Base-by-base conservation (phyloP, 2,329 filamentous ascomycete genomes). In the Onygena corvina region DNA sequence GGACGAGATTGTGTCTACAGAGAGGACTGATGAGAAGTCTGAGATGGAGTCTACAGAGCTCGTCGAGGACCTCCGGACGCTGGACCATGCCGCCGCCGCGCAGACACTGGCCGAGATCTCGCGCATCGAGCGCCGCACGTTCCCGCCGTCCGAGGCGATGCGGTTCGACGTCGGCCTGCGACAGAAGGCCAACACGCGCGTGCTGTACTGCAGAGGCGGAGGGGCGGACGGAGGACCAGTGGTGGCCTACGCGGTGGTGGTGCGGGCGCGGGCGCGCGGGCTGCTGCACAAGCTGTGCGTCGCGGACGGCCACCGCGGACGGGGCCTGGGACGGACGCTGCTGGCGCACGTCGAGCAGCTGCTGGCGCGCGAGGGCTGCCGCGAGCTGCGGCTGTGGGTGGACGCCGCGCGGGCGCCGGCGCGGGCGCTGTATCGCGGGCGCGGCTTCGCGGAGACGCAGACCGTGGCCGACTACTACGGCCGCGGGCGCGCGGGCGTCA, bases 261-360 rank as follows among this genome's bases (percentile, higher is more conserved):
- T 71, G 36, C 65, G 69, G 44, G 66, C 67, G 50, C 70, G 69
- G 54, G 64, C 66, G 44, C 54, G 65, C 21, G 69, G 69, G 14
- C 65, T 73, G 48, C 63, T 76, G 36, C 73, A 76, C 57, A 77
- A 76, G 55, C 63, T 76, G 31, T 76, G 73, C 53, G 70, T 76
- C 11, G 59, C 68, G 23, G 67, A 71, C 57, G 54, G 61, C 35
- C 64, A 70, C 59, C 69, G 73, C 55, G 62, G 66, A 23, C 65
- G 66, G 57, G 72, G 73, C n/a, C 57, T 76, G 18, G 73, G 67
- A 36, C 64, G 60, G 53, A 61, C 63, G 58, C 60, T 76, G 51
- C 59, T 76, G 58, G 59, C 63, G 52, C 66, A 66, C 53, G 65
- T 75, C 54, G 61, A 65, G 46, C 55, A 61, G 46, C 63, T 65